Evolutionary conservation across 2,329 filamentous ascomycete genomes (phyloP), one percentile per base, ranked within the genome.

Genomic region (Trichoderma oligosporum): DNA sequence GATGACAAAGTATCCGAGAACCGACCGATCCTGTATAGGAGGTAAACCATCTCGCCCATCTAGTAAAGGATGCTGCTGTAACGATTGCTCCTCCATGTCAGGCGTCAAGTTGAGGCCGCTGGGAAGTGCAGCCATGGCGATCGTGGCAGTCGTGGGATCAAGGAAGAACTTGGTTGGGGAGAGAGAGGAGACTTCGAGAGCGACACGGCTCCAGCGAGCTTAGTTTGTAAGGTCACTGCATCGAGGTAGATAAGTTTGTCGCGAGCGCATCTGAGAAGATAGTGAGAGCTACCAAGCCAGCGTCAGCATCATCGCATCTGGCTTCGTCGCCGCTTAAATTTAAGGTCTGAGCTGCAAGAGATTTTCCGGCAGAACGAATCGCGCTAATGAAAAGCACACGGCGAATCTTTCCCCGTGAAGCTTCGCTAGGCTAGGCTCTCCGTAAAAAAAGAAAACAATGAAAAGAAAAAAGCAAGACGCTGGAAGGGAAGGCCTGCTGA

Each of bases 1-100:
- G 55, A 90, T 80, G 58, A 97, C 76, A 38, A 80, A 76, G 56
- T 74, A 77, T 24, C 75, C 72, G 14, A 73, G 70, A 2, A 75
- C 63, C 4, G 71, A 68, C 7, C 62, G 59, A 59, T 76, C 74
- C 48, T 72, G 62, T 29, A 71, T 62, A 5, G 70, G 70, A 8
- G 67, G 66, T 5, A 72, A 57, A 42, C 66, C 68, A 51, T 72
- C 70, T 18, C 70, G 65, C 27, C 66, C 59, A 31, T 69, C 66
- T 20, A 69, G 61, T 45, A 72, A 64, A 38, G 69, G 64, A 53
- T 70, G 51, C 38, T 48, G 57, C 44, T 47, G 45, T 29, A 22
- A 27, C 20, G 54, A 22, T 33, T 49, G 52, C 31, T 60, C 58
- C 35, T 49, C 58, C 48, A 46, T 48, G 14, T 57, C 53, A 29